Base-by-base conservation (phyloP, 306 rosid genomes). In the Geum urbanum region DNA sequence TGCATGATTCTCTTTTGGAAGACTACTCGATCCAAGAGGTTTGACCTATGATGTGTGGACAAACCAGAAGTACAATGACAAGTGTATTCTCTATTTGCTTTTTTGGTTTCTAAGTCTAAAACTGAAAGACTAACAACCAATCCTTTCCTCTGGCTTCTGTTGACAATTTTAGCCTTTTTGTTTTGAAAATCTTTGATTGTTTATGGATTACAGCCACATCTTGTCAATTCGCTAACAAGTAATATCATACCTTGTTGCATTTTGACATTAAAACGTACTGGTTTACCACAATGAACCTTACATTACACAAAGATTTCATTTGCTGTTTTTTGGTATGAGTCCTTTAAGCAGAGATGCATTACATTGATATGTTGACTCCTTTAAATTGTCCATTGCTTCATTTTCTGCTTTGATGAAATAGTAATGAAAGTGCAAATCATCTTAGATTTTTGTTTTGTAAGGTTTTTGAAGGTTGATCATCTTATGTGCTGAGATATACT, bases 401-500 rank as follows among this genome's bases (percentile, higher is more conserved):
- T 69, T 20, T 43, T 39, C 0, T 49, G 43, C 2, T 32, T 2
- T 2, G 9, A 69, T 15, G 49, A 55, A 70, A 20, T 55, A 15
- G 10, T 54, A 53, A 16, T 22, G 49, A 52, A 46, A 53, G 63
- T 7, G 11, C 5, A 43, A 70, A 44, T 8, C 46, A 69, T 35
- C 37, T 55, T 43, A 24, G 4, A 55, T 22, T 18, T 22, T 65
- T 14, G 41, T 46, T 50, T 6, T 65, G 2, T 27, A 35, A 15
- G 48, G 27, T 20, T 35, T 43, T 55, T n/a, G 43, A 43, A 32
- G 24, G 37, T 11, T 70, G 65, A 56, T 70, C 74, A 56, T 20
- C 63, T 69, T 43, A 20, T 20, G 49, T 11, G 49, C 15, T 9
- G 20, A 9, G 22, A 54, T 55, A 54, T 22, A 54, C 4, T 32